Conservation (phyloP, 768 basidiomycete species). For the Sarcodon sp. region DNA sequence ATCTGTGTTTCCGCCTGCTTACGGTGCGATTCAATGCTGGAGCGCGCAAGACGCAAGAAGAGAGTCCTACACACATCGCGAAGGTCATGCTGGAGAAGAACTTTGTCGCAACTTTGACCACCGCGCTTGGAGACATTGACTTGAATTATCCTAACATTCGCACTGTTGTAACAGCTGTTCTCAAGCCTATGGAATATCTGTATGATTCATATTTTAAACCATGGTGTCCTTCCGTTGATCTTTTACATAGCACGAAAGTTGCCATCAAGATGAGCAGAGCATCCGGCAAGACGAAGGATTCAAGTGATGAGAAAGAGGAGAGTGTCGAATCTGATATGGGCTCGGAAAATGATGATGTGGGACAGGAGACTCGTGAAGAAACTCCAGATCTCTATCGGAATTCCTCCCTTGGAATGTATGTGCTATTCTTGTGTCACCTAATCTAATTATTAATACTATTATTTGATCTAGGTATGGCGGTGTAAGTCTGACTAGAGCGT, state of each 20-base stretch:
- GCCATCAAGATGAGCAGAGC: conserved; percentile 97
- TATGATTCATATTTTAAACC: conserved; percentile 24
- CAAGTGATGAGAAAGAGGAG: conserved; percentile 28
- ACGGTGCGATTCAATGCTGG: conserved; percentile 57
- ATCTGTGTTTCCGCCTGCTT: conserved; percentile 80
- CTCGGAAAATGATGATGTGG: conserved; percentile 48
- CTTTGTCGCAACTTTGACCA: conserved; percentile 82
- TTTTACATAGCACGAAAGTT: conserved; percentile 60
- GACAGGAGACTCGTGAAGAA: conserved; percentile 51
- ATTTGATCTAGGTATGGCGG: conserved; percentile 47
- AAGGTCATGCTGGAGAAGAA: conserved; percentile 99
- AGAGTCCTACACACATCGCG: conserved; percentile 82
- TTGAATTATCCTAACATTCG: conserved; percentile 91
- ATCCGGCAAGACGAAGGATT: conserved; percentile 51
- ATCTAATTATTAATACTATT: not conserved
- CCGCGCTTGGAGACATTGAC: conserved; percentile 83
- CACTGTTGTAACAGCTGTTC: conserved; percentile 71
- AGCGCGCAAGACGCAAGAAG: conserved; percentile 42
- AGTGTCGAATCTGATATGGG: conserved; percentile 34
- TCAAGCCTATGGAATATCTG: conserved; percentile 86
- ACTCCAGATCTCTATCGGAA: conserved; percentile 93
- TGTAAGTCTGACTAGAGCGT: conserved; percentile 32
- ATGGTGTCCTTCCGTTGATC: not conserved
- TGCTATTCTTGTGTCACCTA: conserved; percentile 5
- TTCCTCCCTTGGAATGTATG: conserved; percentile 89